Base-by-base conservation (phyloP, 306 rosid species). In the Clitoria ternatea region DNA sequence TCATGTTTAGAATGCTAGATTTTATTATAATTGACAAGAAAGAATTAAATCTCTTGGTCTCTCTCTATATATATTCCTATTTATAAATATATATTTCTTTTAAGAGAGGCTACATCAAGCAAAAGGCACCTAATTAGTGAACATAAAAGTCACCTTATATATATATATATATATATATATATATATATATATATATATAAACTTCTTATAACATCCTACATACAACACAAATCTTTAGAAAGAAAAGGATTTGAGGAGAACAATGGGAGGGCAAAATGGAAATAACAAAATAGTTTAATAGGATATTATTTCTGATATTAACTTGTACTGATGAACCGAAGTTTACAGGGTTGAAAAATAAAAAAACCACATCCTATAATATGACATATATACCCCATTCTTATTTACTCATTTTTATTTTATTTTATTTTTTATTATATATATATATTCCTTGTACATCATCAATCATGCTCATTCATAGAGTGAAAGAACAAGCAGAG, bases 401-500 rank as follows among this genome's bases (percentile, higher is more conserved):
- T 59, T 27, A 32, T 22, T 15, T 11, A 18, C n/a, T n/a, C n/a
- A n/a, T n/a, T n/a, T n/a, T n/a, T n/a, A n/a, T n/a, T n/a, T n/a
- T n/a, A n/a, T n/a, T n/a, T n/a, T n/a, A n/a, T n/a, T n/a, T n/a
- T n/a, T n/a, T 3, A 45, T 63, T 20, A 62, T 70, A 67, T 80
- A n/a, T 48, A 30, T 35, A 49, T n/a, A n/a, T n/a, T n/a, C n/a
- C n/a, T n/a, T n/a, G n/a, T n/a, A n/a, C n/a, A n/a, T n/a, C n/a
- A n/a, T n/a, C n/a, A n/a, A n/a, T n/a, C n/a, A n/a, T n/a, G n/a
- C n/a, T n/a, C 75, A 69, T 71, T 61, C 59, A 42, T 37, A 43
- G 63, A 61, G 85, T 79, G 92, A 81, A 76, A 77, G n/a, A n/a
- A n/a, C 57, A 81, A 79, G 80, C 81, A 83, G 83, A 80, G 81